Base-by-base conservation (phyloP, 495 filamentous ascomycete species). In the Penicillium lividum region DNA sequence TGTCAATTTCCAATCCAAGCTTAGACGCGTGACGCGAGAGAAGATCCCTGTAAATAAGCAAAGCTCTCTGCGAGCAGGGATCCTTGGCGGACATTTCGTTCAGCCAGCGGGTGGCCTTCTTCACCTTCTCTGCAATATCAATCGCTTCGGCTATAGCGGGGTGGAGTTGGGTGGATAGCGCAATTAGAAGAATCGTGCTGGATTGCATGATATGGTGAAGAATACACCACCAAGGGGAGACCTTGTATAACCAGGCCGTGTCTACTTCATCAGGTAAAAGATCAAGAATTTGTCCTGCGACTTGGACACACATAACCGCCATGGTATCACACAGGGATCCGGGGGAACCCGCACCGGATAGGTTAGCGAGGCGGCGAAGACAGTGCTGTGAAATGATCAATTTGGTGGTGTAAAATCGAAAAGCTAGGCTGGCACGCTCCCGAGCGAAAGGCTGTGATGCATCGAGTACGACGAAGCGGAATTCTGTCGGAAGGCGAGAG, bases 131-230 rank as follows among this genome's bases (percentile, higher is more conserved):
- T 7, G 77, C 60, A 11, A 83, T 68, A 1, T 68, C 63, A 22
- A 64, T 69, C 11, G 73, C 69, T 54, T 80, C 73, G 4, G 31
- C 5, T 4, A 51, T 50, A 67, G 59, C 22, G 66, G 76, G 44
- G 70, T 69, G 60, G 75, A 78, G 52, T 71, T 71, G 29, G 57
- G 64, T 76, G 5, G 77, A 77, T 18, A 84, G 69, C 57, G 86
- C 80, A 7, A 86, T 68, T 58, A 87, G 72, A 5, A 88, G 66
- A 29, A 87, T 70, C 2, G 75, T 80, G 3, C 74, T 71, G 1
- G 83, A 80, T 66, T 87, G 82, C 73, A 85, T 84, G 5, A 88
- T 58, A 54, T 82, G 80, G 63, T 88, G 86, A 9, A 88, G 68
- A 11, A 84, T 65, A 51, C 72, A 77, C 83, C 84, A 88, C 84